A percentile compares a stretch with the other conserved stretches of the same genome.
Evolutionary conservation across 2,329 filamentous ascomycete genomes (phyloP).

Genomic region (Sporothrix dimorphospora): DNA sequence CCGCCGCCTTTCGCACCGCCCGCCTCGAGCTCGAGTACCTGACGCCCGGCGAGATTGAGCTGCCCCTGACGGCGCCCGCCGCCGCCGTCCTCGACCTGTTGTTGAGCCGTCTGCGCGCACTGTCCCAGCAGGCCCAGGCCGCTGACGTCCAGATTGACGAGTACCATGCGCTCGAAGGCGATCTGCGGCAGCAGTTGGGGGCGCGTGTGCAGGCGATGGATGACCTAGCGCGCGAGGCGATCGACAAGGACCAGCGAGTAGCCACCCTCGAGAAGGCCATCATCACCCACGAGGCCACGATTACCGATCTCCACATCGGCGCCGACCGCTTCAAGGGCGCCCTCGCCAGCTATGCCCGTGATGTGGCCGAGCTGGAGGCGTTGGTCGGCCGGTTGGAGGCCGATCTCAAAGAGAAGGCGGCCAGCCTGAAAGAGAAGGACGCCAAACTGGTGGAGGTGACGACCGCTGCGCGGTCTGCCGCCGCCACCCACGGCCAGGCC

Average conservation of each 20-base stretch:
- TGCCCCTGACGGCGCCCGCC: constrained; percentile 57
- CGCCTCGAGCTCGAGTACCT: constrained; percentile 66
- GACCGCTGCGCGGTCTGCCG: constrained; percentile 39
- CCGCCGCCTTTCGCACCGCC: constrained; percentile 56
- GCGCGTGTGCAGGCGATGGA: constrained; percentile 58
- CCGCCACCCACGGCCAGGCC: constrained; percentile 49
- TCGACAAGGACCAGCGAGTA: not conserved
- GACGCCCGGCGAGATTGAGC: constrained; percentile 59
- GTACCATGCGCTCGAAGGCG: constrained; percentile 60
- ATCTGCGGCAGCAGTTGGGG: constrained; percentile 59
- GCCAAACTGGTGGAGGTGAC: not conserved
- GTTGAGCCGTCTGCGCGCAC: constrained; percentile 53
- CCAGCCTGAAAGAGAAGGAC: constrained; percentile 37
- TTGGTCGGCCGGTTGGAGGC: constrained; percentile 53
- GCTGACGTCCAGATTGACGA: constrained; percentile 61
- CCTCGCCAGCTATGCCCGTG: constrained; percentile 56
- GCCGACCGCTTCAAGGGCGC: constrained; percentile 56
- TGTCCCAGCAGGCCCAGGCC: constrained; percentile 52
- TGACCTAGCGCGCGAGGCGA: constrained; percentile 49
- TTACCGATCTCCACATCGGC: constrained; percentile 54
- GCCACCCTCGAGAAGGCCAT: constrained; percentile 27
- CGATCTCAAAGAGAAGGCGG: constrained; percentile 37
- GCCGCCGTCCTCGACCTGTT: constrained; percentile 60
- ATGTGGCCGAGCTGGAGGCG: constrained; percentile 57
- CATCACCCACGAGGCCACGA: constrained; percentile 43